These are phyloP conservation scores for Phyllosticta citriasiana DNA, from an alignment of 2,329 filamentous ascomycete genomes.

Conservation along the genomic window DNA sequence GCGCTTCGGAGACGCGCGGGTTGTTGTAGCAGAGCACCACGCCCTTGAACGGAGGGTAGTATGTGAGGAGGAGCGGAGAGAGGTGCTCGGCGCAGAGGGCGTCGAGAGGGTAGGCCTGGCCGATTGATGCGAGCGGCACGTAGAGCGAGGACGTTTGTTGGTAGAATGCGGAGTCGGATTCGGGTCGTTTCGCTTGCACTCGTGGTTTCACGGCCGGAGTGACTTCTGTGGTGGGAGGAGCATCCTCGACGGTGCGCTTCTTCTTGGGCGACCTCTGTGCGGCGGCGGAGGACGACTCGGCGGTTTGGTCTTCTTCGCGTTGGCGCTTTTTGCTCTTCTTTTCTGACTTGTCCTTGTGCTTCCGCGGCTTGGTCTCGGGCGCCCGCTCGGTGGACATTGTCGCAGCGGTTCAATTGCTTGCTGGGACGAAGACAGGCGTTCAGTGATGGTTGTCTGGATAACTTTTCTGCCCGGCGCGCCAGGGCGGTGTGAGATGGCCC, in stretches of 20 bases:
- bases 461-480: too few species aligned
- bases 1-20: constrained; percentile 52
- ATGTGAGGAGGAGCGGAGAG: constrained; percentile 64
- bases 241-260: constrained; percentile 1
- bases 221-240: background rate
- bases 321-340: constrained; percentile 20
- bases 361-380: constrained; percentile 23
- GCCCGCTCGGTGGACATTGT: constrained; percentile 22
- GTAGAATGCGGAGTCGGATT: constrained; percentile 47
- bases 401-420: constrained; percentile 17
- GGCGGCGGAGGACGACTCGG: background rate
- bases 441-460: background rate
- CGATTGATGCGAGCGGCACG: constrained; percentile 61
- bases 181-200: background rate
- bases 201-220: background rate
- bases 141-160: constrained; percentile 73
- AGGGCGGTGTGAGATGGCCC: too few species aligned
- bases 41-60: constrained; percentile 61
- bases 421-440: background rate
- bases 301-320: constrained; percentile 11
- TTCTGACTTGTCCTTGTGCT: constrained; percentile 23
- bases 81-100: constrained; percentile 65
- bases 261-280: constrained; percentile 8
- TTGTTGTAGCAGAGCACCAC: constrained; percentile 68
- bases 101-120: constrained; percentile 59